A percentile compares a stretch with the other conserved stretches of the same genome.
These are phyloP conservation scores for Penicillium sumatraense DNA, from an alignment of 2,329 filamentous ascomycete genomes.

Conservation along the genomic window DNA sequence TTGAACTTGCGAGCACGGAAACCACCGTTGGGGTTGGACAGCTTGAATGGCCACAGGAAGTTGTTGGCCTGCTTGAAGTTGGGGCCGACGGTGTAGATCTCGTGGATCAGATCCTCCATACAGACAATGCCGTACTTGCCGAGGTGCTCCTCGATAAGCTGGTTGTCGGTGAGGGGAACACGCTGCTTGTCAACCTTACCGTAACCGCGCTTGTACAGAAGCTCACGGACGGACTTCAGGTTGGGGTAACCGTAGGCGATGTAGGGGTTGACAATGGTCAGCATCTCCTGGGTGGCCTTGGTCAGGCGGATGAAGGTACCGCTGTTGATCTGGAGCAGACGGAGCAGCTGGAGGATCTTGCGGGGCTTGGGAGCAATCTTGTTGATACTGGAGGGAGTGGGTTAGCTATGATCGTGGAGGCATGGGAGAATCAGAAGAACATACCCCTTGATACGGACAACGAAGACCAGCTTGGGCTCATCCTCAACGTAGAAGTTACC, in stretches of 20 bases:
- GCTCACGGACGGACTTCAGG: constrained; percentile 98
- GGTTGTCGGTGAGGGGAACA: constrained; percentile 93
- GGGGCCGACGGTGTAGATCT: constrained; percentile 97
- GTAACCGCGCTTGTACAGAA: constrained; percentile 99
- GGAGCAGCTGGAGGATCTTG: constrained; percentile 99
- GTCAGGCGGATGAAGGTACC: constrained; percentile 97
- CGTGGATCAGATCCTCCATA: constrained; percentile 98
- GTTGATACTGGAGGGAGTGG: constrained; percentile 83
- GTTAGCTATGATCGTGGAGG: constrained; percentile 9
- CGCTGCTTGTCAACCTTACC: constrained; percentile 99
- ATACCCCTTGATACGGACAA: constrained; percentile 97
- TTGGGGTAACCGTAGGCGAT: constrained; percentile 99
- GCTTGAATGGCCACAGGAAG: constrained; percentile 99
- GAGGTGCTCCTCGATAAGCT: constrained; percentile 94
- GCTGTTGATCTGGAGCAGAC: constrained; percentile 99
- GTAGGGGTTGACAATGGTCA: constrained; percentile 98
- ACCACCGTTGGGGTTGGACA: constrained; percentile 95
- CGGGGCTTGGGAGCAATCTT: constrained; percentile 99
- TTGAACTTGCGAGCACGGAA: constrained; percentile 98
- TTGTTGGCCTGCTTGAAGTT: constrained; percentile 99
- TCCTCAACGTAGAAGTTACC: constrained; percentile 93
- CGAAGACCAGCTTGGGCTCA: constrained; percentile 95
- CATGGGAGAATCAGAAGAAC: constrained; percentile 25
- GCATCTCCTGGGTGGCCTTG: constrained; percentile 97
- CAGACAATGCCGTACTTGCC: constrained; percentile 99